These are phyloP conservation scores for Pseudogymnoascus sp. DNA, from an alignment of 2,329 filamentous ascomycete genomes.

Conservation along the genomic window DNA sequence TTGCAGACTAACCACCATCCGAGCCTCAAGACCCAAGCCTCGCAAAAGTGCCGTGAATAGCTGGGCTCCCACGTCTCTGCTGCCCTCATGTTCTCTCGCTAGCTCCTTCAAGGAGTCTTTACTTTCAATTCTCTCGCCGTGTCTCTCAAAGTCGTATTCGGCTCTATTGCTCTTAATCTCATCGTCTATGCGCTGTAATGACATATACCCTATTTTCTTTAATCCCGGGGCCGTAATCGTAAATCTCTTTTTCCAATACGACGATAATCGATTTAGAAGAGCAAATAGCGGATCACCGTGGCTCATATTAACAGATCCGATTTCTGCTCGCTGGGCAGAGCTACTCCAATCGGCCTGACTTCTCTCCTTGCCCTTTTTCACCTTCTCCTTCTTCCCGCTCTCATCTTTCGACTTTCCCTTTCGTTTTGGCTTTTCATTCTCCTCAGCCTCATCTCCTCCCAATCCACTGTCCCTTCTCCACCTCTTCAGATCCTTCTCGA, in stretches of 20 bases:
- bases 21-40: slow-evolving; percentile 70
- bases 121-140: slow-evolving; percentile 68
- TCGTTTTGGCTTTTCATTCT: slow-evolving; percentile 28
- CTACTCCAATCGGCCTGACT: slow-evolving; percentile 61
- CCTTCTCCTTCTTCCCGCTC: slow-evolving; percentile 27
- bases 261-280: slow-evolving; percentile 65
- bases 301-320: slow-evolving; percentile 67
- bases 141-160: slow-evolving; percentile 50
- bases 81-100: slow-evolving; percentile 67
- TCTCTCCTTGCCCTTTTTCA: slow-evolving; percentile 30
- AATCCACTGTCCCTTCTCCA: slow-evolving; percentile 65
- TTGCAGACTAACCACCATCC: slow-evolving; percentile 79
- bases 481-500: slow-evolving; percentile 57
- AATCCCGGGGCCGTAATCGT: slow-evolving; percentile 67
- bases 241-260: slow-evolving; percentile 86
- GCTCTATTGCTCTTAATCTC: slow-evolving; percentile 60
- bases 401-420: slow-evolving; percentile 29
- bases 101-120: slow-evolving; percentile 59
- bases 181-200: slow-evolving; percentile 65
- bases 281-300: slow-evolving; percentile 73
- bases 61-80: slow-evolving; percentile 79
- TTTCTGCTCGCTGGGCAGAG: slow-evolving; percentile 60
- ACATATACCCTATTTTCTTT: slow-evolving; percentile 84
- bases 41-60: slow-evolving; percentile 81
- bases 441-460: slow-evolving; percentile 27